Percentiles rank a stretch among this genome's conserved stretches.
Evolutionary conservation across 306 rosid species (phyloP).

Genomic region (Prosopis cineraria): DNA sequence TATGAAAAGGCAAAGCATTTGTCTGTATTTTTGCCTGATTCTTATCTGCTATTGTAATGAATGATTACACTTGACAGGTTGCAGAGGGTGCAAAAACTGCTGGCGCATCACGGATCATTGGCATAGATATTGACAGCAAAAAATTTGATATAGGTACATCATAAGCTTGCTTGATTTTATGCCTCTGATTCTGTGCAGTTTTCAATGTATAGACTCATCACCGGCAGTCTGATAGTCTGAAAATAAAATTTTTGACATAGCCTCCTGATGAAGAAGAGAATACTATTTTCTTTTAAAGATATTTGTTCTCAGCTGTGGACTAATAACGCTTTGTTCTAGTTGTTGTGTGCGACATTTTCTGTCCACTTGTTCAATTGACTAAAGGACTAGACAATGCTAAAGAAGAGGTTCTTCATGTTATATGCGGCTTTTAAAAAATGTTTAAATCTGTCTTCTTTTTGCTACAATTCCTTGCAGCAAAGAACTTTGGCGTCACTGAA

Average conservation of each 20-base stretch:
- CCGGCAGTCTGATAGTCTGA: slow-evolving; percentile 1
- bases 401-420: slow-evolving; percentile 4
- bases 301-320: slow-evolving; percentile 3
- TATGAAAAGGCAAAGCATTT: background rate
- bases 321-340: background rate
- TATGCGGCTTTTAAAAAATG: slow-evolving; percentile 15
- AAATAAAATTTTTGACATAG: background rate
- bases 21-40: slow-evolving; percentile 31
- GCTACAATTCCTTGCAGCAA: slow-evolving; percentile 58
- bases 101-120: slow-evolving; percentile 91
- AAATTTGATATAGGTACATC: slow-evolving; percentile 78
- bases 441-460: slow-evolving; percentile 1
- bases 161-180: slow-evolving; percentile 9
- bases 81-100: slow-evolving; percentile 97
- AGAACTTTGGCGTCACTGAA: slow-evolving; percentile 86
- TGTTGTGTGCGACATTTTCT: background rate
- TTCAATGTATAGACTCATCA: background rate
- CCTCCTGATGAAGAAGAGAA: slow-evolving; percentile 7
- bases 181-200: slow-evolving; percentile 1
- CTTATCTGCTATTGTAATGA: slow-evolving; percentile 11
- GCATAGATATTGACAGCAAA: slow-evolving; percentile 81
- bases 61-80: slow-evolving; percentile 54
- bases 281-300: background rate
- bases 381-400: slow-evolving; percentile 1
- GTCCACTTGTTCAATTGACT: background rate